phyloP scores from a whole-genome alignment of 306 rosid species.

The Alnus rubra region DNA sequence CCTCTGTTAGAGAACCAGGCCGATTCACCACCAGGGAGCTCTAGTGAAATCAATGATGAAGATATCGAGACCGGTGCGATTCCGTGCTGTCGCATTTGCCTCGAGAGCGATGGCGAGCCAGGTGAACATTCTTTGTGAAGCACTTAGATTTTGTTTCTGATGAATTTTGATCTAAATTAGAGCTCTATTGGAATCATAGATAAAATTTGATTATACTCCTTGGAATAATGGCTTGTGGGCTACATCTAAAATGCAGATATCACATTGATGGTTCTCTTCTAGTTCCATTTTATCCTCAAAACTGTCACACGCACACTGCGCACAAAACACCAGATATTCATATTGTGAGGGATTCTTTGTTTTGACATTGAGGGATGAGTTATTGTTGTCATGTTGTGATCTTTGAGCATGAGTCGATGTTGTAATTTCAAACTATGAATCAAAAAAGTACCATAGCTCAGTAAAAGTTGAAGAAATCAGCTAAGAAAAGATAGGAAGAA shows the following conservation, averaged over 20 bases:
- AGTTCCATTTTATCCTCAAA: neutral
- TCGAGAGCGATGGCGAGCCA: constrained; percentile 84
- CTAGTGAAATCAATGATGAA: constrained; percentile 69
- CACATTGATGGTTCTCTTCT: neutral
- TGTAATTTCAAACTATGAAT: neutral
- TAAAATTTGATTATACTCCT: neutral
- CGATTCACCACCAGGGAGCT: constrained; percentile 53
- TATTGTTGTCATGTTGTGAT: neutral
- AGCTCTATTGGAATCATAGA: neutral
- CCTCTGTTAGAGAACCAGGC: constrained; percentile 68
- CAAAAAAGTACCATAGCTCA: neutral
- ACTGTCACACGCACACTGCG: neutral
- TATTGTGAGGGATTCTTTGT: neutral
- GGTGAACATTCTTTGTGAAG: constrained; percentile 38
- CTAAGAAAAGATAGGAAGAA: neutral
- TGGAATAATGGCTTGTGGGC: neutral
- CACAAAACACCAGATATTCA: neutral
- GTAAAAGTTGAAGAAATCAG: neutral
- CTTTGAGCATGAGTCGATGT: neutral
- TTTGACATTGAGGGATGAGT: neutral
- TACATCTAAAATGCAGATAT: neutral
- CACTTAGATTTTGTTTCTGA: neutral
- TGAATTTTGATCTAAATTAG: neutral
- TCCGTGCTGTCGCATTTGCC: constrained; percentile 94
- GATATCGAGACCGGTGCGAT: constrained; percentile 76